These are phyloP conservation scores for Calonectria multiphialidica DNA, from an alignment of 2,329 filamentous ascomycete genomes.

Conservation along the genomic window DNA sequence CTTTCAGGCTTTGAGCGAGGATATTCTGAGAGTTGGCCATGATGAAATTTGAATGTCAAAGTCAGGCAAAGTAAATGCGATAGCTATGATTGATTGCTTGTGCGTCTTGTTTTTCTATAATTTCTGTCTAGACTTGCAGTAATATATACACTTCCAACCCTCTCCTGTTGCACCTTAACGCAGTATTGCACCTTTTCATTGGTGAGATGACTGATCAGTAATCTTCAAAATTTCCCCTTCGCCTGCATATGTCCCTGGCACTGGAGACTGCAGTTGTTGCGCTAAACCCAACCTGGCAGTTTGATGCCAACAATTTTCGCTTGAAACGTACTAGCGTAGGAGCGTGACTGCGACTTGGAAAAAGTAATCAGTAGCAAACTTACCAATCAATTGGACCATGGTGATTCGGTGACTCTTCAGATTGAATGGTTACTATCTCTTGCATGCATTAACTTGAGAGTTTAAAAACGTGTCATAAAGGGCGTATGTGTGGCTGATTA, in stretches of 20 bases:
- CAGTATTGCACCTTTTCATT: background rate
- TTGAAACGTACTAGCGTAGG: background rate
- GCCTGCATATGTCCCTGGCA: background rate
- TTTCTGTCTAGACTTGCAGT: background rate
- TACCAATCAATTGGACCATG: background rate
- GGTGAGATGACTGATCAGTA: background rate
- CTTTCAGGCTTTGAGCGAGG: background rate
- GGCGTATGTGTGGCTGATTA: conserved; percentile 1
- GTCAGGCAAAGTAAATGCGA: background rate
- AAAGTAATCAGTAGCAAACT: background rate
- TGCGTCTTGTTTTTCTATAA: no score
- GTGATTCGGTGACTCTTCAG: background rate
- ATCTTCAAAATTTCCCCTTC: background rate
- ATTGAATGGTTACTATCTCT: background rate
- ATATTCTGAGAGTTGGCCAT: conserved; percentile 1
- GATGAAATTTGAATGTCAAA: background rate
- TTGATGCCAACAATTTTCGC: background rate
- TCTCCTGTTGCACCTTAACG: background rate
- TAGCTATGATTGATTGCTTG: no score
- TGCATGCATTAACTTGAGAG: background rate
- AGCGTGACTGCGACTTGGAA: background rate
- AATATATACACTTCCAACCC: background rate
- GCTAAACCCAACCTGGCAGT: background rate
- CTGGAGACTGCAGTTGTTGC: background rate
- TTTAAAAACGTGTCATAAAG: background rate